Conservation (phyloP, 2,329 filamentous ascomycete genomes). For the Lasiodiplodia gonubiensis region DNA sequence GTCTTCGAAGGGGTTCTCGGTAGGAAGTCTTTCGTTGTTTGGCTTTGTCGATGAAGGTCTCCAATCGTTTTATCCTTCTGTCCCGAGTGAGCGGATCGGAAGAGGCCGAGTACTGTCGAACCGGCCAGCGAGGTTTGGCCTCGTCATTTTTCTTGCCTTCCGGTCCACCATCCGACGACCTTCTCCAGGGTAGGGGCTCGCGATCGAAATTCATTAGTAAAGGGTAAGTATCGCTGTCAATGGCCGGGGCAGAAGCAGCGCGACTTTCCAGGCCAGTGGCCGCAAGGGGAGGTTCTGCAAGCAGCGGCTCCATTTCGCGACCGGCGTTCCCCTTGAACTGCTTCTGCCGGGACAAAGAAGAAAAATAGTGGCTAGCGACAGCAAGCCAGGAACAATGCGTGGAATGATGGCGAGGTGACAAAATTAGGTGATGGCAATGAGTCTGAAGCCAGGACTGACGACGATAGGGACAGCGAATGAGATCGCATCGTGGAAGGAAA, state of each 20-base stretch:
- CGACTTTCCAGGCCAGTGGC: neutral
- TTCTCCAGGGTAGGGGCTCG: neutral
- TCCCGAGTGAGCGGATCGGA: conserved; percentile 22
- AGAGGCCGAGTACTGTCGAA: conserved; percentile 21
- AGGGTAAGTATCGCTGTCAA: conserved; percentile 11
- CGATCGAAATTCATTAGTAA: conserved; percentile 5
- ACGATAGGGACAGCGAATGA: neutral
- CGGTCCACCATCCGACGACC: conserved; percentile 5
- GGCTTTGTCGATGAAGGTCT: conserved; percentile 22
- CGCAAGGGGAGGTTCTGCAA: neutral
- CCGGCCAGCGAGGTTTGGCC: conserved; percentile 9
- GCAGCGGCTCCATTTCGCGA: neutral
- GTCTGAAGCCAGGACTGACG: neutral
- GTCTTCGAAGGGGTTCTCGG: conserved; percentile 11
- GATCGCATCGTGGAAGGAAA: neutral
- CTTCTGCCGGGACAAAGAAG: neutral
- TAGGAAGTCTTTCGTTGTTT: conserved; percentile 12
- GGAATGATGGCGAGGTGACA: neutral
- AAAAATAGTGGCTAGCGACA: neutral
- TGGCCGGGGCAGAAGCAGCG: conserved; percentile 3
- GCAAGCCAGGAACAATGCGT: neutral
- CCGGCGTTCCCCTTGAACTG: neutral
- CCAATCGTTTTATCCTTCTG: conserved; percentile 15
- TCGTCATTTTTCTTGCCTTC: neutral
- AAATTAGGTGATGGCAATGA: neutral